These are phyloP conservation scores for Aureobasidium lini DNA, from an alignment of 2,329 filamentous ascomycete genomes.

Conservation along the genomic window DNA sequence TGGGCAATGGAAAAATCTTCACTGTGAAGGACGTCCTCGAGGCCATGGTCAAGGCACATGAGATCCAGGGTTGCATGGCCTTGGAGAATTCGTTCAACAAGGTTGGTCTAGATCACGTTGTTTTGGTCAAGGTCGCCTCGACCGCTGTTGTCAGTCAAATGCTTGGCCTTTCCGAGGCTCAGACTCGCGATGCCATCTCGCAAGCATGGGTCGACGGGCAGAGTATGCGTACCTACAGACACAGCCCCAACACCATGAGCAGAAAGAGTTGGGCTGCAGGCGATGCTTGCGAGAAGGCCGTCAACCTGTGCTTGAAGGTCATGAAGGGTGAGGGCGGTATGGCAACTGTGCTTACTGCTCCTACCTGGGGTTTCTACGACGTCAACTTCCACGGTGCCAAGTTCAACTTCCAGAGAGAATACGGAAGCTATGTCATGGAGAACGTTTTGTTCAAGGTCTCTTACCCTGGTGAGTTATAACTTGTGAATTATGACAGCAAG, in stretches of 20 bases:
- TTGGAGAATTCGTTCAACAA: conserved; percentile 99
- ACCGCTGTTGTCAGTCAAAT: conserved; percentile 92
- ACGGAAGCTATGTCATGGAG: conserved; percentile 99
- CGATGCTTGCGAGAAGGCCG: conserved; percentile 95
- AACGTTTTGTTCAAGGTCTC: conserved; percentile 99
- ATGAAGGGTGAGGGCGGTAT: conserved; percentile 88
- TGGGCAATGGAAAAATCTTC: conserved; percentile 67
- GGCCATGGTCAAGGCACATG: conserved; percentile 93
- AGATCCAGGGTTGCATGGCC: conserved; percentile 95
- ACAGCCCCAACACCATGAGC: conserved; percentile 98
- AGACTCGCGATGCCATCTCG: conserved; percentile 91
- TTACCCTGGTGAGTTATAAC: conserved; percentile 65
- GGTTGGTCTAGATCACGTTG: conserved; percentile 94
- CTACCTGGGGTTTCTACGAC: conserved; percentile 97
- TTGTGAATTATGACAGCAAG: background rate
- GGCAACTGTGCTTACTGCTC: conserved; percentile 85
- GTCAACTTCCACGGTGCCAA: conserved; percentile 93
- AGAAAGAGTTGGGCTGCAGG: conserved; percentile 98
- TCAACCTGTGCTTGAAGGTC: conserved; percentile 96
- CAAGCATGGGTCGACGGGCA: conserved; percentile 98
- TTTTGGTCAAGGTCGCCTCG: conserved; percentile 94
- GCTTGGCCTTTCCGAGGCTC: conserved; percentile 79
- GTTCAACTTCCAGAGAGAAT: conserved; percentile 92
- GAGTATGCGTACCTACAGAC: conserved; percentile 90
- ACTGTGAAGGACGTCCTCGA: conserved; percentile 87